Conservation (phyloP, 108 stramenopile genomes). For the Halocafeteria seosinensis region DNA sequence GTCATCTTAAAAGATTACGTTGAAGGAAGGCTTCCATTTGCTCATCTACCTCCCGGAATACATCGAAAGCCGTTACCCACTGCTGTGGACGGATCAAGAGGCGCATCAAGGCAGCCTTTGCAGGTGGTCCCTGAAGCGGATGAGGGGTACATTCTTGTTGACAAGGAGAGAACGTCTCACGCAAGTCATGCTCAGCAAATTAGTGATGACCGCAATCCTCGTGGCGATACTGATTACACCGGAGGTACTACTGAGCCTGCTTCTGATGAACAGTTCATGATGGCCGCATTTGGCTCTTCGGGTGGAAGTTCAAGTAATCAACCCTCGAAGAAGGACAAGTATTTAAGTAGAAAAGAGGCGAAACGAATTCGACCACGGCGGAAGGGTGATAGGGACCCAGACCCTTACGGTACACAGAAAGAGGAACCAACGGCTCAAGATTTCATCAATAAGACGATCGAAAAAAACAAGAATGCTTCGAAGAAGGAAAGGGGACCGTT, state of each 20-base stretch:
- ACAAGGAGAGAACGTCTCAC: conserved; percentile 2
- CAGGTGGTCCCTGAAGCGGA: conserved; percentile 11
- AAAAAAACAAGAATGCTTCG: no score
- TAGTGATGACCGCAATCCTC: neutral
- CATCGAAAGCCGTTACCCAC: conserved; percentile 28
- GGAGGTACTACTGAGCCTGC: neutral
- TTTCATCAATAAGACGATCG: no score
- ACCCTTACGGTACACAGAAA: conserved; percentile 5
- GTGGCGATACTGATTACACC: neutral
- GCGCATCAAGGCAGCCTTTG: conserved; percentile 10
- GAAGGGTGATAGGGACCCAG: neutral
- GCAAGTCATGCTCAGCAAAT: neutral
- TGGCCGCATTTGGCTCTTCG: neutral
- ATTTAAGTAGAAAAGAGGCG: neutral
- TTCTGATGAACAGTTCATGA: neutral
- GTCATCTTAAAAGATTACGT: conserved; percentile 83
- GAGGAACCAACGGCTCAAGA: no score
- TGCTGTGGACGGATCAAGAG: conserved; percentile 32
- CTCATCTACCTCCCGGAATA: conserved; percentile 67
- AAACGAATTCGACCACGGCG: neutral
- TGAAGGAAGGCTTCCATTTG: conserved; percentile 70
- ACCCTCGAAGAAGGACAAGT: neutral
- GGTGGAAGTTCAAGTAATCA: neutral
- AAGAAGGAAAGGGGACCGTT: no score
- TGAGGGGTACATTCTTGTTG: conserved; percentile 25